These are phyloP conservation scores for Leavenworthia alabamica DNA, from an alignment of 345 rosid species.

Conservation along the genomic window DNA sequence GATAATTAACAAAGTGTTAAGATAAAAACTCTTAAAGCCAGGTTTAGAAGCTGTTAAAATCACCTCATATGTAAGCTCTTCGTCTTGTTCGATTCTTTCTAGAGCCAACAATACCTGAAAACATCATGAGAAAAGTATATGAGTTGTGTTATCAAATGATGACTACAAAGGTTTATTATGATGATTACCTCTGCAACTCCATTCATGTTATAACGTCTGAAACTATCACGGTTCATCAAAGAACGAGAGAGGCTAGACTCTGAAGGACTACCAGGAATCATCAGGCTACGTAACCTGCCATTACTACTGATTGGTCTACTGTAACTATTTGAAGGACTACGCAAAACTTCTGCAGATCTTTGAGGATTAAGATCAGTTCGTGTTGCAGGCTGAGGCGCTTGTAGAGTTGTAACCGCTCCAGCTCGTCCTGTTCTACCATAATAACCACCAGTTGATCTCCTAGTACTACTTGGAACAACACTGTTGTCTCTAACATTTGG, in stretches of 20 bases:
- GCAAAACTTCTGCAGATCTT: constrained; percentile 24
- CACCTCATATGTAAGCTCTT: constrained; percentile 76
- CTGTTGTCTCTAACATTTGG: constrained; percentile 43
- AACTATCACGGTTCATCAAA: constrained; percentile 44
- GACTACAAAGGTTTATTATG: background rate
- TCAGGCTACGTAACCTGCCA: constrained; percentile 31
- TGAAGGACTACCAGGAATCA: constrained; percentile 46
- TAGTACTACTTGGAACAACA: constrained; percentile 50
- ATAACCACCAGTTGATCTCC: constrained; percentile 42
- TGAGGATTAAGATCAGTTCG: constrained; percentile 37
- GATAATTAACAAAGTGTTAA: constrained; percentile 3
- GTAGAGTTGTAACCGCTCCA: constrained; percentile 34
- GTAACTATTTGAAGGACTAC: constrained; percentile 27
- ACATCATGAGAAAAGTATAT: background rate
- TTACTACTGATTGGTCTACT: constrained; percentile 27
- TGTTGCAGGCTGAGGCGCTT: constrained; percentile 36
- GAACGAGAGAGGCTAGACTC: constrained; percentile 41
- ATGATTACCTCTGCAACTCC: constrained; percentile 84
- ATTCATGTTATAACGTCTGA: constrained; percentile 57
- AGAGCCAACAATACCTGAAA: constrained; percentile 73
- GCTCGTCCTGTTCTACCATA: constrained; percentile 41
- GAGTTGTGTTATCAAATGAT: background rate
- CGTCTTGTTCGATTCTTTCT: constrained; percentile 84
- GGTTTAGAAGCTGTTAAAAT: background rate
- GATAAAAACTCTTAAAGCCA: background rate